phyloP scores from a whole-genome alignment of 495 filamentous ascomycete genomes.

The Hyaloscypha finlandica region DNA sequence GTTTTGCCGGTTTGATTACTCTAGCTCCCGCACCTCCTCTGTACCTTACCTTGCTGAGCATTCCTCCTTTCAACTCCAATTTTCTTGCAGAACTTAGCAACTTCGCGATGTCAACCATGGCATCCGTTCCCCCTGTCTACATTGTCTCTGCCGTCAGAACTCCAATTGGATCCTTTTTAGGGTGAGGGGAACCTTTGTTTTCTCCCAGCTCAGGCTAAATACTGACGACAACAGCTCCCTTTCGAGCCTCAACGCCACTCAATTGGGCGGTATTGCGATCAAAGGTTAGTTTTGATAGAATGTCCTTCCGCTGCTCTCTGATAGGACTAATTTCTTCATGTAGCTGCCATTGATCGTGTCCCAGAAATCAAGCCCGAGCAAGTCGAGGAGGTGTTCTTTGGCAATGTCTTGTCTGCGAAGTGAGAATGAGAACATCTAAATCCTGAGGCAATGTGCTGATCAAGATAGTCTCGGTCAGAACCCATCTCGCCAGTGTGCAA shows the following conservation, averaged over 20 bases:
- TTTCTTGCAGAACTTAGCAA: constrained; percentile 9
- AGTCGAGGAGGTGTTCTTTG: constrained; percentile 95
- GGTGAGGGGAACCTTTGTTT: constrained; percentile 56
- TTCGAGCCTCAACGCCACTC: constrained; percentile 78
- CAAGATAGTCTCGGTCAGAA: constrained; percentile 84
- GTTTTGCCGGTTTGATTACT: constrained; percentile 2
- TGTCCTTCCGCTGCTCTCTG: background rate
- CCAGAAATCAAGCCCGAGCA: constrained; percentile 81
- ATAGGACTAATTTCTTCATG: constrained; percentile 11
- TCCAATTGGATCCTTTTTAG: constrained; percentile 89
- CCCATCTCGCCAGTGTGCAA: constrained; percentile 89
- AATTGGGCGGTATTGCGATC: constrained; percentile 89
- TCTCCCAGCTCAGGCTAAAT: constrained; percentile 29
- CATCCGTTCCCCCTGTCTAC: constrained; percentile 75
- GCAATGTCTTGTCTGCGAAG: constrained; percentile 97
- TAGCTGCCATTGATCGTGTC: constrained; percentile 82
- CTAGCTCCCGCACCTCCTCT: background rate
- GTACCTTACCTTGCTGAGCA: background rate
- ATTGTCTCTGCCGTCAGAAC: constrained; percentile 92
- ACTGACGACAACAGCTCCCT: constrained; percentile 62
- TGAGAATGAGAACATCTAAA: constrained; percentile 57
- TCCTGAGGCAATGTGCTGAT: constrained; percentile 2
- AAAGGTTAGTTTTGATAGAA: constrained; percentile 60
- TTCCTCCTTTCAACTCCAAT: constrained; percentile 6
- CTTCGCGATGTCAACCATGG: constrained; percentile 26